A percentile compares a stretch with the other conserved stretches of the same genome.
Conservation (phyloP, 257 asterid genomes). For the Gentiana dahurica region DNA sequence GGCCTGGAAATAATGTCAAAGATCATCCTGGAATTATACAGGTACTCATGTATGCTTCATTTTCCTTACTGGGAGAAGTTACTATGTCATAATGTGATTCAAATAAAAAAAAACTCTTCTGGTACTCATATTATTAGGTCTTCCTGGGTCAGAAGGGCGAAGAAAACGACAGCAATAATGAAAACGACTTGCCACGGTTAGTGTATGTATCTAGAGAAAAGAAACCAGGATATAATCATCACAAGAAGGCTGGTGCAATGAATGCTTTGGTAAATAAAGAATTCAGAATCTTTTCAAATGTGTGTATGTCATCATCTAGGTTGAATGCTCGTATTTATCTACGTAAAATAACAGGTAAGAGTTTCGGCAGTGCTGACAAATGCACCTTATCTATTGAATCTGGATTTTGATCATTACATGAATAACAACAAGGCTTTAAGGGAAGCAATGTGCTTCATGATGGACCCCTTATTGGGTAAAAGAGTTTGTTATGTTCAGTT, state of each 20-base stretch:
- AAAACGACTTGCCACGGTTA: constrained; percentile 19
- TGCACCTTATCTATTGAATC: constrained; percentile 11
- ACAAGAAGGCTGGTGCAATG: constrained; percentile 39
- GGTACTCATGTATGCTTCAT: constrained; percentile 6
- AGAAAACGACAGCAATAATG: constrained; percentile 14
- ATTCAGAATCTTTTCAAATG: background rate
- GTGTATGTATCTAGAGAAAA: constrained; percentile 33
- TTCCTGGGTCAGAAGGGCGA: constrained; percentile 21
- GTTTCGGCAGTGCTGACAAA: constrained; percentile 17
- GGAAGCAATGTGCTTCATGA: constrained; percentile 23
- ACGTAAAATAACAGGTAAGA: constrained; percentile 4
- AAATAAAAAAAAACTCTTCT: background rate
- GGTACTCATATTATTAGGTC: constrained; percentile 8
- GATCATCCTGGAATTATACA: constrained; percentile 36
- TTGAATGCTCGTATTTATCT: background rate
- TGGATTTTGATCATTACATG: constrained; percentile 21
- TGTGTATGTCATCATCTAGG: background rate
- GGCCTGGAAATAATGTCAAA: constrained; percentile 26
- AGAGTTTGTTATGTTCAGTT: constrained; percentile 17
- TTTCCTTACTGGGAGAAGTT: background rate
- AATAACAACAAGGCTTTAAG: constrained; percentile 13
- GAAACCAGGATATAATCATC: constrained; percentile 30
- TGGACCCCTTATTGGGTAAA: constrained; percentile 17
- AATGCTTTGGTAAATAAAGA: constrained; percentile 23
- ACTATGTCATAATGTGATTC: background rate